phyloP scores from a whole-genome alignment of 2,329 filamentous ascomycete species.

The Chaetomium globosum region DNA sequence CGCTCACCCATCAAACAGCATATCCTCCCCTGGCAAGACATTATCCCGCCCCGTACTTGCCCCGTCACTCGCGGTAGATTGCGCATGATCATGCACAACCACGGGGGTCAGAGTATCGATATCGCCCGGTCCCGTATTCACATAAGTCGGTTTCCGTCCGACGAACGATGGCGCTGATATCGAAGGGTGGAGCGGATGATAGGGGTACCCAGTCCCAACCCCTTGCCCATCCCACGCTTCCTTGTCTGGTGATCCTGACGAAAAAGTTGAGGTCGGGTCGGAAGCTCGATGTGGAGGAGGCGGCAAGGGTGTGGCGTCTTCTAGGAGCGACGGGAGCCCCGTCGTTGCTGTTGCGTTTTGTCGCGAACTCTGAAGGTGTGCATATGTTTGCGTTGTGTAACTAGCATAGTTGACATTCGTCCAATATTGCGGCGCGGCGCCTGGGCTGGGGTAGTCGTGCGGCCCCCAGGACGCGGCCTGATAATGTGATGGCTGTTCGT shows the following conservation, averaged over 20 bases:
- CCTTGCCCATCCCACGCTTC: conserved; percentile 17
- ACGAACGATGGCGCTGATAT: conserved; percentile 19
- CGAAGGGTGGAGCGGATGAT: conserved; percentile 9
- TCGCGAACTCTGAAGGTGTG: conserved; percentile 24
- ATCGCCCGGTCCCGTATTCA: conserved; percentile 5
- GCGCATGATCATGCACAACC: conserved; percentile 31
- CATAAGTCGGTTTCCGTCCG: conserved; percentile 24
- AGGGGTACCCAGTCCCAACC: neutral
- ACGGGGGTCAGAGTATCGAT: conserved; percentile 38
- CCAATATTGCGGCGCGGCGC: conserved; percentile 24
- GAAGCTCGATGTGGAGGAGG: conserved; percentile 14
- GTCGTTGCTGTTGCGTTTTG: conserved; percentile 20
- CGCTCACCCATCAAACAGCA: conserved; percentile 38
- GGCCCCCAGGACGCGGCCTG: neutral
- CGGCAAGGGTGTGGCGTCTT: conserved; percentile 30
- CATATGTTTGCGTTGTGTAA: conserved; percentile 33
- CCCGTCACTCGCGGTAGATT: conserved; percentile 35
- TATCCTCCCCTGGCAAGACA: conserved; percentile 39
- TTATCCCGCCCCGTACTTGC: conserved; percentile 38
- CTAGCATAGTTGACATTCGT: conserved; percentile 32
- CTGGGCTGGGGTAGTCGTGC: conserved; percentile 14
- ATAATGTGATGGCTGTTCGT: conserved; percentile 15
- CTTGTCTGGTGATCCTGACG: conserved; percentile 7
- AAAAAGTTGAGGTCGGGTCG: conserved; percentile 12
- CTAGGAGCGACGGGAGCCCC: conserved; percentile 34